These are phyloP conservation scores for Tetrahymena elliotti DNA, from an alignment of 73 alveolate species.

Conservation along the genomic window DNA sequence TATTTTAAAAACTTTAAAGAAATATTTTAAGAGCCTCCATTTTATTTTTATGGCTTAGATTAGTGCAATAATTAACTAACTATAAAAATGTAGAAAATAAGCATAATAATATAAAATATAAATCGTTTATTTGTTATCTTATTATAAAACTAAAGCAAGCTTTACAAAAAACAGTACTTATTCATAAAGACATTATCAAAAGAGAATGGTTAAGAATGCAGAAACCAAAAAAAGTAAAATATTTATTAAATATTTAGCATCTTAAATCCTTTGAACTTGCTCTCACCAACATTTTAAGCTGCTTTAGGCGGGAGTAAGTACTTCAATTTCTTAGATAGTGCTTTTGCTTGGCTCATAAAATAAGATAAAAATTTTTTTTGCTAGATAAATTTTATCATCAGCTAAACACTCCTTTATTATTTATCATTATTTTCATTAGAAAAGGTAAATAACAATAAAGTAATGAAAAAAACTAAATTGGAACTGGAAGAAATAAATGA, in stretches of 20 bases:
- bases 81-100: too few species aligned
- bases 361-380: not conserved
- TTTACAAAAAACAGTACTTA: not conserved
- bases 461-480: not conserved
- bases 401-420: not conserved
- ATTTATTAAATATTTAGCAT: not conserved
- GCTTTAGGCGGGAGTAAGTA: not conserved
- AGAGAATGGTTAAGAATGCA: not conserved
- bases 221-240: not conserved
- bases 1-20: too few species aligned
- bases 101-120: too few species aligned
- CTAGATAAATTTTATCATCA: not conserved
- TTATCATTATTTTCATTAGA: not conserved
- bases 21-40: too few species aligned
- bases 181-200: not conserved
- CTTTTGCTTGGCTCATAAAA: not conserved
- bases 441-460: not conserved
- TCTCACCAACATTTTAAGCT: not conserved
- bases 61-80: too few species aligned
- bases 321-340: not conserved
- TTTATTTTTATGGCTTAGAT: too few species aligned
- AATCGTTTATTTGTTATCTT: not conserved
- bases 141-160: not conserved
- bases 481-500: not conserved
- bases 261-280: not conserved